Conservation (phyloP, 2,329 filamentous ascomycete species). For the Metarhizium brunneum region DNA sequence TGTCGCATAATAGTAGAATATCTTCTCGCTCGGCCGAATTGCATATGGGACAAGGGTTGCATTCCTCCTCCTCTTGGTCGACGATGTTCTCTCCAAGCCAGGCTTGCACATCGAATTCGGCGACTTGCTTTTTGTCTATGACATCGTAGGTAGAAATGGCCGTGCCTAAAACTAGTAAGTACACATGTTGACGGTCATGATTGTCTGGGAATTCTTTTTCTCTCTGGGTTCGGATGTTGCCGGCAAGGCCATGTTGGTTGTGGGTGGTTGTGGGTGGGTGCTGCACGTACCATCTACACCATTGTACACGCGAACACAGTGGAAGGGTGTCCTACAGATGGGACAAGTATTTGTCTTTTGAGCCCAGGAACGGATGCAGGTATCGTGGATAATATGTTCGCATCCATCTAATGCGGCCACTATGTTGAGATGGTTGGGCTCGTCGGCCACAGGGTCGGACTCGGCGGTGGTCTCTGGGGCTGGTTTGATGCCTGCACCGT, state of each 20-base stretch:
- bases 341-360: slow-evolving; percentile 96
- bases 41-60: slow-evolving; percentile 75
- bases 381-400: slow-evolving; percentile 85
- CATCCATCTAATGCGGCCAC: slow-evolving; percentile 63
- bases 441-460: slow-evolving; percentile 13
- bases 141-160: slow-evolving; percentile 53
- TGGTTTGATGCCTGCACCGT: slow-evolving; percentile 12
- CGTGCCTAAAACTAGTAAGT: slow-evolving; percentile 31
- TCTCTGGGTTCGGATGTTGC: background rate
- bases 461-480: slow-evolving; percentile 8
- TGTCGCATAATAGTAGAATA: slow-evolving; percentile 80
- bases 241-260: background rate
- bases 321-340: slow-evolving; percentile 88
- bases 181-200: background rate
- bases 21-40: slow-evolving; percentile 73
- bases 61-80: slow-evolving; percentile 53
- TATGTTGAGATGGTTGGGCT: slow-evolving; percentile 29
- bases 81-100: slow-evolving; percentile 66
- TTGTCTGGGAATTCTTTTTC: no score
- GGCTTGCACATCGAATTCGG: slow-evolving; percentile 73
- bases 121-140: slow-evolving; percentile 79
- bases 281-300: slow-evolving; percentile 63
- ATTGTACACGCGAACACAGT: slow-evolving; percentile 77
- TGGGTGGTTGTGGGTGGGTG: slow-evolving; percentile 5
- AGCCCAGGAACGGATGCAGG: slow-evolving; percentile 88